Conservation (phyloP, 345 rosid species). For the Trapa bicornis region DNA sequence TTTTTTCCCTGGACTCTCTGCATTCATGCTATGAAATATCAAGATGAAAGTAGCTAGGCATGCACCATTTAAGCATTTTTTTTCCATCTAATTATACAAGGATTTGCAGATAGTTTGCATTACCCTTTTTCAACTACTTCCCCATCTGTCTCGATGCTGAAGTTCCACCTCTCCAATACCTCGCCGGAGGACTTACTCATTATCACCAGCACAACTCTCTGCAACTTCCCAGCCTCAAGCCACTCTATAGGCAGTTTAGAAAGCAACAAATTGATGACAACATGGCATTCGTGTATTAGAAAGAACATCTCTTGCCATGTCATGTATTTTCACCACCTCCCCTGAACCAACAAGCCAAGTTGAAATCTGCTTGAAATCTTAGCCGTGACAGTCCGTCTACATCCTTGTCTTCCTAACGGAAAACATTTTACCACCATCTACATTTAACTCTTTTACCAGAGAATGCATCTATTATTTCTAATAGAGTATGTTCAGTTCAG, state of each 20-base stretch:
- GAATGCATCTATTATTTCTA: no score
- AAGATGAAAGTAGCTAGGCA: neutral
- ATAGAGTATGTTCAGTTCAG: no score
- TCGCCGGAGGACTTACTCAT: conserved; percentile 76
- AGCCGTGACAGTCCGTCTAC: no score
- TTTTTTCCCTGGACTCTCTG: conserved; percentile 85
- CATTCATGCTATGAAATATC: neutral
- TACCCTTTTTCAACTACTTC: conserved; percentile 88
- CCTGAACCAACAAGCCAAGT: no score
- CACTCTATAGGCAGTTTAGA: conserved; percentile 34
- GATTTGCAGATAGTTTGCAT: neutral
- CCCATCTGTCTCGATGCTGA: conserved; percentile 68
- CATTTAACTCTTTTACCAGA: no score
- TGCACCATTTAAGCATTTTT: neutral
- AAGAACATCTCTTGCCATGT: no score
- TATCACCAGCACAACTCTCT: conserved; percentile 75
- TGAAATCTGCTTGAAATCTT: no score
- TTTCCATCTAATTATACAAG: neutral
- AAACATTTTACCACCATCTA: no score
- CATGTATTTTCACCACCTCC: no score
- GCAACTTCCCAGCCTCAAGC: conserved; percentile 84
- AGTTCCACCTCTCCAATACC: conserved; percentile 92
- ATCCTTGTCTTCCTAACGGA: no score
- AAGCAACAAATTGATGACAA: neutral
- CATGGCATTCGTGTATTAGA: neutral